phyloP scores from a whole-genome alignment of 2,329 filamentous ascomycete species.

The Dendrostoma leiphaemia region DNA sequence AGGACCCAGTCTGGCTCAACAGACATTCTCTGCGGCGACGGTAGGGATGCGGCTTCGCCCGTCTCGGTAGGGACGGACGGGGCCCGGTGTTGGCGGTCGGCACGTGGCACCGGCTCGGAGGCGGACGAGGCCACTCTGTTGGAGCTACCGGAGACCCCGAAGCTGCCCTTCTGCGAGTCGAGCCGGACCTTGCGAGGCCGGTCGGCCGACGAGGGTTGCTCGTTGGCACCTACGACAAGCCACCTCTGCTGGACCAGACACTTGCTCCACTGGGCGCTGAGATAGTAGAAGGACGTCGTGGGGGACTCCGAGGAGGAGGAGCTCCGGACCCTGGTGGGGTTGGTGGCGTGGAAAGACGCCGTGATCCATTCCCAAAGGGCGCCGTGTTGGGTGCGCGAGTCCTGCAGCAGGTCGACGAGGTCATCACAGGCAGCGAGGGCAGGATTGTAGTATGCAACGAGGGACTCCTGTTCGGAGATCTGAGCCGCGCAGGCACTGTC shows the following conservation, averaged over 20 bases:
- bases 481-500: constrained; percentile 18
- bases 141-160: constrained; percentile 14
- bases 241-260: constrained; percentile 29
- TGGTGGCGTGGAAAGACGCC: constrained; percentile 12
- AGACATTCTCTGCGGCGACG: constrained; percentile 21
- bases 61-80: neutral
- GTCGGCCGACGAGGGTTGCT: constrained; percentile 23
- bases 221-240: constrained; percentile 34
- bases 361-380: constrained; percentile 30
- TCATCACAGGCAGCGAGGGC: constrained; percentile 23
- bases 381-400: constrained; percentile 21
- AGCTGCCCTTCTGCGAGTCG: constrained; percentile 20
- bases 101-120: constrained; percentile 3
- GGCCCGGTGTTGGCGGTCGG: constrained; percentile 17
- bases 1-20: constrained; percentile 30
- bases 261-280: constrained; percentile 31
- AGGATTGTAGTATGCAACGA: constrained; percentile 29
- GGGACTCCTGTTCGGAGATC: constrained; percentile 1
- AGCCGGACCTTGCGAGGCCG: constrained; percentile 22
- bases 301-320: constrained; percentile 20
- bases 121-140: constrained; percentile 12
- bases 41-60: constrained; percentile 3
- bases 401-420: constrained; percentile 24
- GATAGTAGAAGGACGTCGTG: constrained; percentile 24
- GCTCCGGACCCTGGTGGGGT: constrained; percentile 12